Percentiles rank a stretch among this genome's conserved stretches.
Conservation (phyloP, 768 basidiomycete genomes). For the Auricularia heimuer region DNA sequence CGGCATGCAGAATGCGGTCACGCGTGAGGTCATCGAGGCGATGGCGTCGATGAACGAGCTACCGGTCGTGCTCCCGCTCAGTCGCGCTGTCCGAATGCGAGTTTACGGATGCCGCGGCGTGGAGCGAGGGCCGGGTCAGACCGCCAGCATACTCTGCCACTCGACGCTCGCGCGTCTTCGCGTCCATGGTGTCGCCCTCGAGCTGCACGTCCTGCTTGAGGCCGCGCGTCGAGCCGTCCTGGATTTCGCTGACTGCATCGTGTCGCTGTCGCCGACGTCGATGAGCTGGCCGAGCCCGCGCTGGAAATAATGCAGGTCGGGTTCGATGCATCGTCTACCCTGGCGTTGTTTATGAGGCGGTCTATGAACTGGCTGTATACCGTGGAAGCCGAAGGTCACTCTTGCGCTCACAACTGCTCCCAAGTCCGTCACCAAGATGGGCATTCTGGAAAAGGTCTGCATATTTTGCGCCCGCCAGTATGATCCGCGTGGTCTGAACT, state of each 20-base stretch:
- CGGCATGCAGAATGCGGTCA: conserved; percentile 55
- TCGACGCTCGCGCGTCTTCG: conserved; percentile 82
- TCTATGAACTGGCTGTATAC: conserved; percentile 74
- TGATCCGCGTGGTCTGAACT: conserved; percentile 1
- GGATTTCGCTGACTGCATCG: conserved; percentile 34
- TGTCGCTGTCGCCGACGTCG: conserved; percentile 64
- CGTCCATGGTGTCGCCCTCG: conserved; percentile 55
- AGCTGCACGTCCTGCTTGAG: conserved; percentile 39
- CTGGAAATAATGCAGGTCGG: conserved; percentile 77
- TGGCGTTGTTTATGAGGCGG: conserved; percentile 56
- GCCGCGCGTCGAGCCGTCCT: conserved; percentile 10
- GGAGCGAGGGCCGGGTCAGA: conserved; percentile 58
- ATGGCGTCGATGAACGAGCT: conserved; percentile 77
- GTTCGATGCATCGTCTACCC: conserved; percentile 59
- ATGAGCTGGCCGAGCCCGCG: conserved; percentile 57
- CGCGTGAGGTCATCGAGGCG: conserved; percentile 51
- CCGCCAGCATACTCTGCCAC: conserved; percentile 89
- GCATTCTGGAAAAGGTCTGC: conserved; percentile 79
- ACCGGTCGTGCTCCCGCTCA: conserved; percentile 89
- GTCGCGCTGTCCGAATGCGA: conserved; percentile 72
- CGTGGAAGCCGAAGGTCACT: conserved; percentile 12
- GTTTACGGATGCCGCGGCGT: conserved; percentile 61
- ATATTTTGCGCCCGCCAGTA: conserved; percentile 8
- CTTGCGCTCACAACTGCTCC: neutral
- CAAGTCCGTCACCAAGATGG: conserved; percentile 42